These are phyloP conservation scores for Micromonas commoda DNA, from an alignment of 139 green algal species.

Conservation along the genomic window DNA sequence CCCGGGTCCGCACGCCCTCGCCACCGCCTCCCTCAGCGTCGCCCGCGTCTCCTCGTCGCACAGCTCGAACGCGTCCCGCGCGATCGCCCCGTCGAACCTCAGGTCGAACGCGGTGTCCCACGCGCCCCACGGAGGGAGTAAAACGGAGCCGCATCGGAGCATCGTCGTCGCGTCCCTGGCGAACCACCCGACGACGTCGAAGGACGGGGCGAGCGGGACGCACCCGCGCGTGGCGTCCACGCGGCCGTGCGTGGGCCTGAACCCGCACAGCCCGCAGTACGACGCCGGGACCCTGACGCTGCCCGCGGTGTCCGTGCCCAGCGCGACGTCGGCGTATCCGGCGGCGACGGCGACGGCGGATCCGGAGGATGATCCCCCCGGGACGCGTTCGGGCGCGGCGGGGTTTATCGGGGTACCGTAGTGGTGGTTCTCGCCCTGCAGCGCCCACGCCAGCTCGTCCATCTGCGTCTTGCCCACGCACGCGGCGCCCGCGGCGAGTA, in stretches of 20 bases:
- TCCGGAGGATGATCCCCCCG: constrained; percentile 85
- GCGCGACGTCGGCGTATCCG: constrained; percentile 39
- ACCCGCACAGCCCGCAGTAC: constrained; percentile 79
- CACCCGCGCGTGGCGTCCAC: constrained; percentile 31
- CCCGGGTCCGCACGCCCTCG: too few species aligned
- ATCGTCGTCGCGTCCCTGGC: background rate
- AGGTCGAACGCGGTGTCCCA: background rate
- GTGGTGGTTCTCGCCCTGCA: constrained; percentile 75
- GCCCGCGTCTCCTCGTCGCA: background rate
- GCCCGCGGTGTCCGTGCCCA: constrained; percentile 87
- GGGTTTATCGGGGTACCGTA: constrained; percentile 85
- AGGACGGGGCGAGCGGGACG: constrained; percentile 57
- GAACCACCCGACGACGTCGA: constrained; percentile 34
- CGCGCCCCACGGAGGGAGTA: background rate
- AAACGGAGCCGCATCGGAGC: too few species aligned
- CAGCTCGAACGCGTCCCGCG: constrained; percentile 6
- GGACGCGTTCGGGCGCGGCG: constrained; percentile 62
- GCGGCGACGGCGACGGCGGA: constrained; percentile 73
- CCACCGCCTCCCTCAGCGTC: background rate
- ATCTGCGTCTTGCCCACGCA: constrained; percentile 77
- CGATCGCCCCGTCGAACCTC: background rate
- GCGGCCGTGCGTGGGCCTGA: constrained; percentile 74
- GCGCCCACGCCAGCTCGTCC: constrained; percentile 83
- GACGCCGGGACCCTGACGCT: constrained; percentile 78
- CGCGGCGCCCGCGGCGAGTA: constrained; percentile 66